Evolutionary conservation across 2,329 filamentous ascomycete genomes (phyloP), one percentile per base, ranked within the genome.

Genomic region (Orbilia brochopaga): DNA sequence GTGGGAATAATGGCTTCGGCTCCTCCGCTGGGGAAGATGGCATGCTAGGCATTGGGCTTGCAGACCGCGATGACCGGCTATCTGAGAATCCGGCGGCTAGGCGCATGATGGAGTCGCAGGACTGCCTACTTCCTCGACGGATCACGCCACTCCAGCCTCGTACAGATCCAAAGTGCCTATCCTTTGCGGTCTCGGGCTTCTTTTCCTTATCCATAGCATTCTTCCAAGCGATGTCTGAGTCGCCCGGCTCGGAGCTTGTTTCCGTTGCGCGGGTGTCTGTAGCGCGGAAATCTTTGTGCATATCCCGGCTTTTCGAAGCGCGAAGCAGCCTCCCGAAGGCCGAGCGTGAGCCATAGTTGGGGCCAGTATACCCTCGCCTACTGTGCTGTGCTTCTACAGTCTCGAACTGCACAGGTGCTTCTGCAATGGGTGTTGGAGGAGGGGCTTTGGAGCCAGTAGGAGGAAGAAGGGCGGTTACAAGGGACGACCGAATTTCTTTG

Each of bases 41-140:
- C 69, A 73, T 73, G 46, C 69, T 73, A 21, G 69, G 69, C 69
- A 73, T 73, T 1, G 69, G 69, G 40, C 69, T 73, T 2, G 69
- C 61, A 30, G 69, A 67, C 8, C 61, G 69, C 23, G 69, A 73
- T 19, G 69, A 67, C 15, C 48, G 52, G 15, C 58, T 62, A 27
- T 73, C 63, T 17, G 62, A 73, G 42, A 63, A 62, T 30, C 57
- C 69, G 40, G 69, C 69, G 17, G 69, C 61, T 15, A 73, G 56
- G 48, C 69, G 61, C 69, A 73, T 73, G 57, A 73, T 66, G 44
- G 69, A 73, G 54, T 73, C 69, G 62, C 61, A 73, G 51, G 69
- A 73, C 30, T 73, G 69, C 17, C 62, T 67, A 59, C 69, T 73
- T 63, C 62, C 61, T 32, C 69, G 69, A 55, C 63, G 61, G 21